phyloP scores from a whole-genome alignment of 345 rosid genomes.

The Clausena lansium region DNA sequence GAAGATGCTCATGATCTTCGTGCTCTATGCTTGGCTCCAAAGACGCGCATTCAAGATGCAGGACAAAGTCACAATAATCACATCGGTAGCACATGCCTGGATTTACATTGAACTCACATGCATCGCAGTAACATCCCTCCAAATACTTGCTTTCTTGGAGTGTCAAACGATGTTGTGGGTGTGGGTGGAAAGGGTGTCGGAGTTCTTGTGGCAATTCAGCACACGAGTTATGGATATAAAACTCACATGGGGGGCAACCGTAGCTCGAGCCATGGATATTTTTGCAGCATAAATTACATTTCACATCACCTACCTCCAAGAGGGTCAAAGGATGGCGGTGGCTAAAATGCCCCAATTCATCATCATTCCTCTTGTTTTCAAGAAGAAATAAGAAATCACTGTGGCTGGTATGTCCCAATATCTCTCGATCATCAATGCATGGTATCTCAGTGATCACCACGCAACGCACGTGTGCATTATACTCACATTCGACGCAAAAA shows the following conservation, averaged over 20 bases:
- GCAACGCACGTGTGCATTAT: neutral
- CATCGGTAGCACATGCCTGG: neutral
- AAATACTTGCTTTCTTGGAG: neutral
- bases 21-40: neutral
- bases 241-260: neutral
- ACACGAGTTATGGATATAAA: neutral
- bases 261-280: neutral
- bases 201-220: neutral
- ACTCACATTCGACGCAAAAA: neutral
- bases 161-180: neutral
- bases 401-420: neutral
- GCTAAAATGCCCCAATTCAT: neutral
- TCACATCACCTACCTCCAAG: neutral
- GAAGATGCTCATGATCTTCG: neutral
- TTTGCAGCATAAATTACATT: neutral
- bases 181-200: neutral
- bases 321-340: neutral
- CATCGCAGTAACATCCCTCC: neutral
- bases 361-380: neutral
- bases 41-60: neutral
- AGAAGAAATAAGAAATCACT: neutral
- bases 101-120: neutral
- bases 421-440: neutral
- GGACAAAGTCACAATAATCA: neutral
- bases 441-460: neutral